These are phyloP conservation scores for Cercospora janseana DNA, from an alignment of 2,329 filamentous ascomycete genomes.

Conservation along the genomic window DNA sequence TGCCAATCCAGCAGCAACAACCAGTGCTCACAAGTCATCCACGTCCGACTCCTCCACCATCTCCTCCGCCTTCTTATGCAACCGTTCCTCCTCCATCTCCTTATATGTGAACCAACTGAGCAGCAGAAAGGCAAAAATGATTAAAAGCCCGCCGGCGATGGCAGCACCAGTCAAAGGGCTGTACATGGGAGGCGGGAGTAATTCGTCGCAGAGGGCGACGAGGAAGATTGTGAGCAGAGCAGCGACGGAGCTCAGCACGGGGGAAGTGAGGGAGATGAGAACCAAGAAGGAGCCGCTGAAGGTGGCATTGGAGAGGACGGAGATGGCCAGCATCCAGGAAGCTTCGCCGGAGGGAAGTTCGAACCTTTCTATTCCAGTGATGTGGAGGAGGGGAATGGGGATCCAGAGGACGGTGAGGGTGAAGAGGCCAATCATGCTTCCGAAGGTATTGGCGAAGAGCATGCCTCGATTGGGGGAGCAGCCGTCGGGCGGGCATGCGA, in stretches of 20 bases:
- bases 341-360: constrained; percentile 75
- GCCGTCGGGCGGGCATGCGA: constrained; percentile 89
- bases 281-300: constrained; percentile 94
- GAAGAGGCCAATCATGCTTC: constrained; percentile 80
- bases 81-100: constrained; percentile 82
- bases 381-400: constrained; percentile 79
- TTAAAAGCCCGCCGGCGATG: constrained; percentile 77
- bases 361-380: constrained; percentile 75
- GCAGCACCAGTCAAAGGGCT: constrained; percentile 71
- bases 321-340: constrained; percentile 75
- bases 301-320: constrained; percentile 80
- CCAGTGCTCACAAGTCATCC: constrained; percentile 36
- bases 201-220: constrained; percentile 87
- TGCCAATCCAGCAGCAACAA: not conserved
- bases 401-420: constrained; percentile 89
- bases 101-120: constrained; percentile 88
- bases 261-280: constrained; percentile 86
- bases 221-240: constrained; percentile 95
- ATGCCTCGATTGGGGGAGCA: constrained; percentile 82
- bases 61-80: constrained; percentile 53
- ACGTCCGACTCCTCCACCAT: constrained; percentile 44
- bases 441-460: constrained; percentile 92
- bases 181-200: constrained; percentile 67
- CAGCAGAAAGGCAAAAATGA: constrained; percentile 82
- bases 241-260: constrained; percentile 81